A percentile compares a stretch with the other conserved stretches of the same genome.
Evolutionary conservation across 2,329 filamentous ascomycete genomes (phyloP).

Genomic region (Pseudocercospora pini-densiflorae): DNA sequence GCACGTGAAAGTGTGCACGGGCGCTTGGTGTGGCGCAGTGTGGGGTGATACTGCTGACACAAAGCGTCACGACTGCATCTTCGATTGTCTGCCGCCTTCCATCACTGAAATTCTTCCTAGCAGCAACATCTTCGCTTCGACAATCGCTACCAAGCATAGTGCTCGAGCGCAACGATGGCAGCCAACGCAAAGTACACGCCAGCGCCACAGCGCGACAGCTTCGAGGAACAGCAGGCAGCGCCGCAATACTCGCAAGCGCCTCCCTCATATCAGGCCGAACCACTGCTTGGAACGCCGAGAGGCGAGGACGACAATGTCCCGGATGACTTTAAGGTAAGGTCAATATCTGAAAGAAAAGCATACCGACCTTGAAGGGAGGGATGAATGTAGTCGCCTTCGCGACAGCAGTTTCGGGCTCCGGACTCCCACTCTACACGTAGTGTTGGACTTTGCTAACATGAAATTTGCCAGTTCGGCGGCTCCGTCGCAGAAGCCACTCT

Average conservation of each 20-base stretch:
- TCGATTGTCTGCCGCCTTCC: slow-evolving; percentile 3
- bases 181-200: slow-evolving; percentile 80
- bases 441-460: not conserved
- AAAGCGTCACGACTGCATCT: slow-evolving; percentile 8
- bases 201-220: slow-evolving; percentile 84
- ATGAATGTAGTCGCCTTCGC: not conserved
- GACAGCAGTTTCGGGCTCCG: not conserved
- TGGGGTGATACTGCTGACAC: slow-evolving; percentile 1
- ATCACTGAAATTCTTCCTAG: not conserved
- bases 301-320: slow-evolving; percentile 88
- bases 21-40: not conserved
- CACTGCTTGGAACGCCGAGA: slow-evolving; percentile 68
- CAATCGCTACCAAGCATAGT: not conserved
- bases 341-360: not conserved
- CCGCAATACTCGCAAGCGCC: slow-evolving; percentile 74
- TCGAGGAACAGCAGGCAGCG: slow-evolving; percentile 65
- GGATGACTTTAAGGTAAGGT: slow-evolving; percentile 87
- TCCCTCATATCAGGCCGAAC: slow-evolving; percentile 74
- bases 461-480: slow-evolving; percentile 74
- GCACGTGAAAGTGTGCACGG: slow-evolving; percentile 5
- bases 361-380: not conserved
- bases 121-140: not conserved
- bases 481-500: slow-evolving; percentile 91
- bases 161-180: slow-evolving; percentile 59
- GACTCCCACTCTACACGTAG: not conserved